Percentiles rank a stretch among this genome's conserved stretches.
Conservation (phyloP, 2,329 filamentous ascomycete species). For the Macroventuria anomochaeta region DNA sequence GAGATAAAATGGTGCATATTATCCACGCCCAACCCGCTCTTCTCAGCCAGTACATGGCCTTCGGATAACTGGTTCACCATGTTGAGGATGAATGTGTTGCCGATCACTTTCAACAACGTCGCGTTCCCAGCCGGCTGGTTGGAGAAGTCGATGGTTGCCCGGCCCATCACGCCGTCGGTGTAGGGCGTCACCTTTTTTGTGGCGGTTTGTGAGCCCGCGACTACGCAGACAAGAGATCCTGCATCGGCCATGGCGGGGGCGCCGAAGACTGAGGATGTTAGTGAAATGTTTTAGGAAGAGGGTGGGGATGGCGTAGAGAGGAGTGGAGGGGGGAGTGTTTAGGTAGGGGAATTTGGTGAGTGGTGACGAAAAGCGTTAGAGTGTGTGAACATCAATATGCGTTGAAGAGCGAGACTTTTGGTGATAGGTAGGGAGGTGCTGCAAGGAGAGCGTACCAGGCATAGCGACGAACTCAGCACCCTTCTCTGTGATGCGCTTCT, state of each 20-base stretch:
- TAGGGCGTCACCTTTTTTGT: constrained; percentile 72
- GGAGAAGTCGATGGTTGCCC: constrained; percentile 72
- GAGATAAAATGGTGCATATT: constrained; percentile 75
- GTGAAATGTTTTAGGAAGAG: no score
- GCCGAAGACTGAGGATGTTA: no score
- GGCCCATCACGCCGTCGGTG: constrained; percentile 74
- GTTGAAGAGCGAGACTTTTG: no score
- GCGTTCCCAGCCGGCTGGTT: constrained; percentile 73
- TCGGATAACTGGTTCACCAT: constrained; percentile 83
- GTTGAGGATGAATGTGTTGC: constrained; percentile 85
- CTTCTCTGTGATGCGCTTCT: constrained; percentile 61
- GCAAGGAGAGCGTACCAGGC: no score
- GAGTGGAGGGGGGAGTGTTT: no score
- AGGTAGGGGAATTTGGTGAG: no score
- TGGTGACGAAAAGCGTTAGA: no score
- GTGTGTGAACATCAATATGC: no score
- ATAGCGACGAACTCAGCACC: constrained; percentile 78
- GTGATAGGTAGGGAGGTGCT: no score
- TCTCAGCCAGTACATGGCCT: constrained; percentile 79
- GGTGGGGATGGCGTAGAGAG: no score
- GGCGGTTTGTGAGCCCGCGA: constrained; percentile 67
- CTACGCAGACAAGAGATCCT: constrained; percentile 74
- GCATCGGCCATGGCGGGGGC: constrained; percentile 73
- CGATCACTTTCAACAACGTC: constrained; percentile 77
- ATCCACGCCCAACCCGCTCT: constrained; percentile 74